Conservation (phyloP, 805 yeast genomes). For the Spencermartinsiella europaea region DNA sequence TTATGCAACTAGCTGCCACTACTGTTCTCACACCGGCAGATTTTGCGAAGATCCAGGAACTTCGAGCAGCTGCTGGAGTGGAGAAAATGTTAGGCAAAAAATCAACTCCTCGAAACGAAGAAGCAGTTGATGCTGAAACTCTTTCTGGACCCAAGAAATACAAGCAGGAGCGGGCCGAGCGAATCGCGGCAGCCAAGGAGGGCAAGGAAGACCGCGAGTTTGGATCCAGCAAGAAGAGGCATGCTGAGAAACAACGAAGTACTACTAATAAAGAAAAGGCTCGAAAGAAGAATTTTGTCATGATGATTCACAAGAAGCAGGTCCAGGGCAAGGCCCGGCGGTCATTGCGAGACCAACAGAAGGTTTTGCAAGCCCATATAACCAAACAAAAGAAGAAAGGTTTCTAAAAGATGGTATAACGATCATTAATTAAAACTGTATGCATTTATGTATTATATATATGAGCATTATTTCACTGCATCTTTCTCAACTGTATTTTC, state of each 20-base stretch:
- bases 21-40: conserved; percentile 95
- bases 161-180: conserved; percentile 86
- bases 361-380: conserved; percentile 77
- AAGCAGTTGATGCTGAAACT: conserved; percentile 70
- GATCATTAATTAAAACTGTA: background rate
- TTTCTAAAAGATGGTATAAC: conserved; percentile 36
- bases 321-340: conserved; percentile 91
- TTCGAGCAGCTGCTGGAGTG: conserved; percentile 78
- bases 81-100: conserved; percentile 55
- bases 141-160: conserved; percentile 73
- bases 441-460: conserved; percentile 5
- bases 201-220: conserved; percentile 92
- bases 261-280: conserved; percentile 96
- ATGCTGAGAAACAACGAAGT: conserved; percentile 64
- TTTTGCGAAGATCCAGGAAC: conserved; percentile 89
- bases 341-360: conserved; percentile 88
- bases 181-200: conserved; percentile 78
- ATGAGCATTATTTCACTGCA: background rate
- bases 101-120: conserved; percentile 46
- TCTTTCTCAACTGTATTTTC: no score
- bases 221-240: conserved; percentile 78
- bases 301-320: conserved; percentile 94
- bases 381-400: conserved; percentile 89
- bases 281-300: conserved; percentile 96
- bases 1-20: conserved; percentile 60